Conservation (phyloP, 768 basidiomycete genomes). For the Antrodiella citrinella region DNA sequence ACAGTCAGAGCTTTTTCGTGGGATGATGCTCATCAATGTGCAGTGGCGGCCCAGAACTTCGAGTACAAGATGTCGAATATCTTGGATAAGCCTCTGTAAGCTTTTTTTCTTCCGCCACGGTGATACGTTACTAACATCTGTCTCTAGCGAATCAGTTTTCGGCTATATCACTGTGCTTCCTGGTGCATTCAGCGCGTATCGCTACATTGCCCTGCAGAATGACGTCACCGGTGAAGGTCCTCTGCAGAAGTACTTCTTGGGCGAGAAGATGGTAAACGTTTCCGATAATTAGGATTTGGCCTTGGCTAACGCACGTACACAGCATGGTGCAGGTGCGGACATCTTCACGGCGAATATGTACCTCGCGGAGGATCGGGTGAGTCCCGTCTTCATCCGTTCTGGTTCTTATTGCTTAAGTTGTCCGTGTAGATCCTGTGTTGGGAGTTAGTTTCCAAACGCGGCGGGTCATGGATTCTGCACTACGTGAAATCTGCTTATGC, state of each 20-base stretch:
- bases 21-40: background rate
- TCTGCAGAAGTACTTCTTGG: slow-evolving; percentile 92
- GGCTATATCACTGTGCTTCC: slow-evolving; percentile 94
- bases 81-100: slow-evolving; percentile 75
- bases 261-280: slow-evolving; percentile 74
- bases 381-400: slow-evolving; percentile 13
- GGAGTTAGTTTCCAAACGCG: slow-evolving; percentile 95
- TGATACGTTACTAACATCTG: background rate
- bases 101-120: slow-evolving; percentile 2
- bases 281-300: background rate
- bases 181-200: slow-evolving; percentile 87
- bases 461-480: slow-evolving; percentile 85
- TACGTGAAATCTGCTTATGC: slow-evolving; percentile 95
- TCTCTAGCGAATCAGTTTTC: slow-evolving; percentile 63
- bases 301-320: slow-evolving; percentile 1
- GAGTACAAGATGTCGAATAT: slow-evolving; percentile 95
- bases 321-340: slow-evolving; percentile 79
- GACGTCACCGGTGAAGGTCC: slow-evolving; percentile 79
- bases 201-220: slow-evolving; percentile 88
- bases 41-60: slow-evolving; percentile 86
- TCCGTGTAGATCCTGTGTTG: slow-evolving; percentile 76
- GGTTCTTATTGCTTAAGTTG: slow-evolving; percentile 1
- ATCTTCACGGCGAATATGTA: slow-evolving; percentile 98
- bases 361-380: slow-evolving; percentile 78
- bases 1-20: background rate